Conservation (phyloP, 1,284 basidiomycete species). For the Rhodofomes roseus region DNA sequence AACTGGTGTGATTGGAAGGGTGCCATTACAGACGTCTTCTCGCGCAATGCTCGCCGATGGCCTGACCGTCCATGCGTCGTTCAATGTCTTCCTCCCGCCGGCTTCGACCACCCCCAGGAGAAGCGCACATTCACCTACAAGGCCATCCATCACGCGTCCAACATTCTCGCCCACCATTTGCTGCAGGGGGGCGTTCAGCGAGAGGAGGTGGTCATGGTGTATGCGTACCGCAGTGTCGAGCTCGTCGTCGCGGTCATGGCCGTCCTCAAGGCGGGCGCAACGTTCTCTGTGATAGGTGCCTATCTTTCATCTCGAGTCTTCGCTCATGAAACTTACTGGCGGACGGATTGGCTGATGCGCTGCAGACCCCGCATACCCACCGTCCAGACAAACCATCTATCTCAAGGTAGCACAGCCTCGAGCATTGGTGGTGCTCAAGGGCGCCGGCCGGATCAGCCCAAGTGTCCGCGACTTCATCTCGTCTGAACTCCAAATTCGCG, state of each 20-base stretch:
- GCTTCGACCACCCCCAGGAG: constrained; percentile 45
- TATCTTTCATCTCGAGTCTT: constrained; percentile 8
- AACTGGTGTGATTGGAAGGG: constrained; percentile 98
- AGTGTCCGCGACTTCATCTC: constrained; percentile 85
- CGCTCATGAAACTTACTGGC: not conserved
- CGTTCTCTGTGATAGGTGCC: constrained; percentile 95
- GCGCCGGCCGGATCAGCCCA: constrained; percentile 82
- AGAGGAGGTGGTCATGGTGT: constrained; percentile 99
- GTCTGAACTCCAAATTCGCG: constrained; percentile 81
- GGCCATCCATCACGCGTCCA: constrained; percentile 82
- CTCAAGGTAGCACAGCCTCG: constrained; percentile 92
- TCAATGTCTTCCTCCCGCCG: constrained; percentile 59
- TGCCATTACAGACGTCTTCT: constrained; percentile 93
- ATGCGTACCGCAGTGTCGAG: constrained; percentile 95
- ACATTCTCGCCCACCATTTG: constrained; percentile 90
- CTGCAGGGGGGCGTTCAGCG: constrained; percentile 83
- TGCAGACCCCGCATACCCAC: constrained; percentile 94
- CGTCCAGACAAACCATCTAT: constrained; percentile 94
- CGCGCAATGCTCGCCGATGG: constrained; percentile 71
- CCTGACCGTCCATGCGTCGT: constrained; percentile 84
- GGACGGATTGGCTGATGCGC: not conserved
- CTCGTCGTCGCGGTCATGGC: constrained; percentile 97
- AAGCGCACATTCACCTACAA: constrained; percentile 73
- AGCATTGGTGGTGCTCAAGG: constrained; percentile 90
- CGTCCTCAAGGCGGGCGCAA: constrained; percentile 94